Evolutionary conservation across 108 stramenopile genomes (phyloP), one percentile per base, ranked within the genome.

Genomic region (Epithemia pelagica): DNA sequence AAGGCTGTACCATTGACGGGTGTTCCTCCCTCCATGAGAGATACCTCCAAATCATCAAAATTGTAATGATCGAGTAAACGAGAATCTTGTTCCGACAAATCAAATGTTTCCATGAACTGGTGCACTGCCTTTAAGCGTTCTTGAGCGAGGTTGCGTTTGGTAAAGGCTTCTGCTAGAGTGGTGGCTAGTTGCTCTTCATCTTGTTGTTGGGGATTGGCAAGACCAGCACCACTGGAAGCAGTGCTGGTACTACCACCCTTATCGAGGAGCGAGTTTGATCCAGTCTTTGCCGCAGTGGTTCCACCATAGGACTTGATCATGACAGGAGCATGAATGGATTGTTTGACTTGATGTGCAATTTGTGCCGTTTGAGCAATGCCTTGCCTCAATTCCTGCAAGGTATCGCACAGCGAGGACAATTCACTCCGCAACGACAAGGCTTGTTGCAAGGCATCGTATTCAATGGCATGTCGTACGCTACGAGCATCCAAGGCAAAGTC

Each of bases 71-170:
- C 89, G 54, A 94, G 70, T 10, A 94, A 60, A 29, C 74, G 69
- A n/a, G 86, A 78, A 68, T 94, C 89, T 51, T 85, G 73, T 26
- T 86, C 84, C 26, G 73, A 67, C n/a, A 94, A 64, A 77, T 94
- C 86, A 54, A 89, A 94, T 53, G 85, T 85, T 65, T 94, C 89
- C 65, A 94, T 66, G 75, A 93, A 94, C 24, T 74, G 70, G 55
- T 87, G 68, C 0, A 94, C 84, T 29, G 86, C 77, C 32, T 78
- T 76, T 15, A 81, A 66, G 31, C 89, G 74, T 24, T 76, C 63
- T 19, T 63, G 56, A 0, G 89, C 83, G 22, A 70, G 61, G 51
- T 78, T 61, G 1, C 86, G 71, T 22, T 78, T 71, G 10, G 63
- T 29, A 64, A 87, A 90, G 0, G 89, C 83, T 20, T 72, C 71